Evolutionary conservation across 192 early-diverging fungal genomes (phyloP).

Genomic region (Rhizophagus sp.): DNA sequence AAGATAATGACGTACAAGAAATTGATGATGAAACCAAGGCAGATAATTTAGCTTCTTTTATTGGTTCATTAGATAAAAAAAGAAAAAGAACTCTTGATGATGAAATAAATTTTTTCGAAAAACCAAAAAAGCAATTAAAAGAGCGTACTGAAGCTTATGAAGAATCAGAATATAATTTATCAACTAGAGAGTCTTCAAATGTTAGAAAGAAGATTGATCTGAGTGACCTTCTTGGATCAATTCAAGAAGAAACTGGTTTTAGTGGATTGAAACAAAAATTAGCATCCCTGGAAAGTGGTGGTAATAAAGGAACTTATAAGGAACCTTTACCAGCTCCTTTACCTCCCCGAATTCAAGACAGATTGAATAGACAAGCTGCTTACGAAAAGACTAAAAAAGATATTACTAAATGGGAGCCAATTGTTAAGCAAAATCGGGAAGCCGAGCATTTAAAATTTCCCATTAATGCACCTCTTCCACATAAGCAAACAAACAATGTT

Average conservation of each 20-base stretch:
- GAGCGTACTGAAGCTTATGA: constrained; percentile 70
- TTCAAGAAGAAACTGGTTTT: constrained; percentile 67
- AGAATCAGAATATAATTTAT: constrained; percentile 74
- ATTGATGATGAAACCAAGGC: constrained; percentile 50
- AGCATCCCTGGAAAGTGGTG: constrained; percentile 47
- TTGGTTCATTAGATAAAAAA: constrained; percentile 67
- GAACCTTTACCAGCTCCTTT: constrained; percentile 73
- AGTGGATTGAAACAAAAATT: constrained; percentile 66
- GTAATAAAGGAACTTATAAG: constrained; percentile 48
- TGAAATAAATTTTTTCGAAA: constrained; percentile 32
- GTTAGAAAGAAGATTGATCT: constrained; percentile 70
- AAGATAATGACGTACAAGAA: constrained; percentile 44
- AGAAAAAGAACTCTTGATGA: constrained; percentile 45
- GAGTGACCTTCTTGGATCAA: constrained; percentile 67
- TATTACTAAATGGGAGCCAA: constrained; percentile 80
- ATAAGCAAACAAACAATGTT: constrained; percentile 48
- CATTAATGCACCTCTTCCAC: constrained; percentile 41
- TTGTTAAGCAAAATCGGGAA: constrained; percentile 80
- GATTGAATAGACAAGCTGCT: constrained; percentile 82
- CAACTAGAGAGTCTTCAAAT: constrained; percentile 41
- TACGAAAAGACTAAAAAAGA: constrained; percentile 81
- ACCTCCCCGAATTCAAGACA: constrained; percentile 80
- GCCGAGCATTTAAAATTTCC: constrained; percentile 84
- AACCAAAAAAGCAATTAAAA: constrained; percentile 53
- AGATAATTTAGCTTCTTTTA: constrained; percentile 60